Evolutionary conservation across 768 basidiomycete species (phyloP).

Genomic region (Suillus lakei): DNA sequence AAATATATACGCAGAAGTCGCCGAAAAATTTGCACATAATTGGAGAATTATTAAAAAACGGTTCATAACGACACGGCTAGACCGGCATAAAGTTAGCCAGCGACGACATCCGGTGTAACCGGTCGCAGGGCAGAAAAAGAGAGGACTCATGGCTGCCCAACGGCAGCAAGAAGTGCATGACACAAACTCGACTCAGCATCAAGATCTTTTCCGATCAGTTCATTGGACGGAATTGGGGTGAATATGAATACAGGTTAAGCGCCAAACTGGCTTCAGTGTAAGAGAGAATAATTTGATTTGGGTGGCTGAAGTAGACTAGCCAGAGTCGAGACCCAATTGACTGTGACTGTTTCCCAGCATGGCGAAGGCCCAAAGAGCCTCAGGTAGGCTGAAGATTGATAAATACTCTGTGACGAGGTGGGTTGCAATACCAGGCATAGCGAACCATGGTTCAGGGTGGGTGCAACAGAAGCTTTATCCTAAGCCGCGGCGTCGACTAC

Average conservation of each 20-base stretch:
- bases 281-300: conserved; percentile 53
- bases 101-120: conserved; percentile 53
- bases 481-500: not conserved
- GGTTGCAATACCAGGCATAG: conserved; percentile 19
- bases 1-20: conserved; percentile 45
- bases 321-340: conserved; percentile 22
- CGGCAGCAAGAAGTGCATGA: conserved; percentile 34
- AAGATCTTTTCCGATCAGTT: conserved; percentile 42
- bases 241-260: conserved; percentile 71
- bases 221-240: conserved; percentile 45
- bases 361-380: conserved; percentile 41
- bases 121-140: conserved; percentile 64
- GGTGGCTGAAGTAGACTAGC: conserved; percentile 28
- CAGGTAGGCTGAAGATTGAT: conserved; percentile 22
- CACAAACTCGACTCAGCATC: not conserved
- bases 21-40: conserved; percentile 64
- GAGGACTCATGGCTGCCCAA: conserved; percentile 53
- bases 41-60: conserved; percentile 46
- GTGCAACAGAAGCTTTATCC: not conserved
- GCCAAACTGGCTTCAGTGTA: conserved; percentile 61
- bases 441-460: not conserved
- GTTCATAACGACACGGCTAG: conserved; percentile 69
- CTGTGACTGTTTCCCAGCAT: conserved; percentile 30
- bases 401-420: conserved; percentile 12
- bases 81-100: conserved; percentile 46